Conservation (phyloP, 2,329 filamentous ascomycete genomes). For the Fusarium virguliforme region DNA sequence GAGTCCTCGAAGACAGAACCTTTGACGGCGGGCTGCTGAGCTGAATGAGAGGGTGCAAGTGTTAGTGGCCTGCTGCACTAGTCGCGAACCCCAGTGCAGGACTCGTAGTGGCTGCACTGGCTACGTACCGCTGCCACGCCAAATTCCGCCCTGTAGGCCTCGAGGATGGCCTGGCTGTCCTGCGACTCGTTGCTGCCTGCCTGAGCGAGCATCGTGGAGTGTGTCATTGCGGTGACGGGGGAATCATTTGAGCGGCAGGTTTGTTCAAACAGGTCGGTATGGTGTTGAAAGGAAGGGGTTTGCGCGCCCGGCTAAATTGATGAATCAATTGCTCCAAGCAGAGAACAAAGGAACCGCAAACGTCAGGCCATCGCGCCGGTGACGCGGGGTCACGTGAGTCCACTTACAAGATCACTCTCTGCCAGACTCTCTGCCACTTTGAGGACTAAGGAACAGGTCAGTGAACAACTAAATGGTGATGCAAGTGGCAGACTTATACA, state of each 20-base stretch:
- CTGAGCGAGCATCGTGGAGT: constrained; percentile 48
- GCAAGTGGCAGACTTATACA: too few relatives aligned
- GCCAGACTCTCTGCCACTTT: neutral
- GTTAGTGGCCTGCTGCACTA: constrained; percentile 34
- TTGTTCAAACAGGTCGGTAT: constrained; percentile 13
- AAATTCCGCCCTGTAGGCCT: constrained; percentile 58
- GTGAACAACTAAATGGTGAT: too few relatives aligned
- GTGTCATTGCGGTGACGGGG: constrained; percentile 50
- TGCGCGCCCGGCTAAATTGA: constrained; percentile 5
- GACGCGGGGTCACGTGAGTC: neutral
- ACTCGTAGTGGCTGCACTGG: constrained; percentile 35
- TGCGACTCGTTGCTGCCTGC: constrained; percentile 60
- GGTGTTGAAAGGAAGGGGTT: neutral
- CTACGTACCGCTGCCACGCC: constrained; percentile 60
- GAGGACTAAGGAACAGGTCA: too few relatives aligned
- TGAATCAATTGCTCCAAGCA: neutral
- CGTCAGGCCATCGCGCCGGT: neutral
- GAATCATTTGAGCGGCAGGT: constrained; percentile 36
- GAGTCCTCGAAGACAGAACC: constrained; percentile 17
- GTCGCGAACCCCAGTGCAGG: constrained; percentile 37
- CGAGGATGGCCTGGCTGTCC: constrained; percentile 62
- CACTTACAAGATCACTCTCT: neutral
- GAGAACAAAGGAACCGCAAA: constrained; percentile 5
- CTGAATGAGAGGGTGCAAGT: constrained; percentile 29
- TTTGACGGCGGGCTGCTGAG: constrained; percentile 42